A percentile compares a stretch with the other conserved stretches of the same genome.
Conservation (phyloP, 345 rosid species). For the Iberis pinnata region DNA sequence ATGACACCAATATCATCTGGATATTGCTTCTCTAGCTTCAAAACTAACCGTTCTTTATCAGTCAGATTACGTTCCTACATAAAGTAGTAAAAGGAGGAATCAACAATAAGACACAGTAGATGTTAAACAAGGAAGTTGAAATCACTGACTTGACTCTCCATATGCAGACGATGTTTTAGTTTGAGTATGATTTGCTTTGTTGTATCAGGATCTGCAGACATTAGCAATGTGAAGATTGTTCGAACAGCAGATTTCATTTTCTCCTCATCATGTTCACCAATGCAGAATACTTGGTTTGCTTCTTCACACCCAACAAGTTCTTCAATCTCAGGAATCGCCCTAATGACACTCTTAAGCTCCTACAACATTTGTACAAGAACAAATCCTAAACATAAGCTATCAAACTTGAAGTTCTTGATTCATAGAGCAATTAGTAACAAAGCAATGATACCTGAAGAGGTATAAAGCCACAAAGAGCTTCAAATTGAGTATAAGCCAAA, state of each 20-base stretch:
- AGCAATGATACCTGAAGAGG: conserved; percentile 35
- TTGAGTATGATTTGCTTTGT: conserved; percentile 47
- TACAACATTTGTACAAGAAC: conserved; percentile 24
- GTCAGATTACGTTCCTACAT: conserved; percentile 67
- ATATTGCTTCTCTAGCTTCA: conserved; percentile 79
- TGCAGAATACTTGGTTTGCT: conserved; percentile 39
- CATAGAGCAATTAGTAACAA: too few species aligned
- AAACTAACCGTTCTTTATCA: conserved; percentile 75
- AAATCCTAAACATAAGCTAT: neutral
- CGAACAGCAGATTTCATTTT: conserved; percentile 55
- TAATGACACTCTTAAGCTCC: conserved; percentile 84
- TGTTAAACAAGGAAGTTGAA: neutral
- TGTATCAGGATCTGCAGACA: conserved; percentile 67
- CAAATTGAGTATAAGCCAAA: conserved; percentile 82
- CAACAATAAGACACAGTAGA: neutral
- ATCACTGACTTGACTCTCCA: conserved; percentile 54
- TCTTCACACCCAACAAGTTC: conserved; percentile 65
- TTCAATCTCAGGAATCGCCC: conserved; percentile 68
- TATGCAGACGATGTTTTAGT: conserved; percentile 55
- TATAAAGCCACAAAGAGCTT: conserved; percentile 88
- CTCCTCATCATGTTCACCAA: conserved; percentile 44
- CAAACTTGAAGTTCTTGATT: too few species aligned
- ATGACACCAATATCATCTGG: conserved; percentile 81
- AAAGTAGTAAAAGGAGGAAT: neutral
- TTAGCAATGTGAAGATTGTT: conserved; percentile 68